Conservation (phyloP, 768 basidiomycete genomes). For the Lentinula lateritia region DNA sequence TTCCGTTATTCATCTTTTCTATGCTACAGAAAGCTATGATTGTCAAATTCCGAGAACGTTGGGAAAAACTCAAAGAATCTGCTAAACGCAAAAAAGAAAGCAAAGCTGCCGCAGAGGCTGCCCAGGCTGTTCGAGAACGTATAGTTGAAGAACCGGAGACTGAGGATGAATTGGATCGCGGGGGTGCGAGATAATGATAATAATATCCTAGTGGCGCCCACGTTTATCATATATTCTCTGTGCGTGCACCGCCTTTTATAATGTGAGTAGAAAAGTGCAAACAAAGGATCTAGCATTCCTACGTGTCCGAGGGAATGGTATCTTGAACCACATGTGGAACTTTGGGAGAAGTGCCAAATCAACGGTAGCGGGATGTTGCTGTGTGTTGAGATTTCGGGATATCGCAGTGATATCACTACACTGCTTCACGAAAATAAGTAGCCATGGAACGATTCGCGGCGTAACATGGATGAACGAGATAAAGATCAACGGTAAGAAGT, state of each 20-base stretch:
- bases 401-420: too few species aligned
- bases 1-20: slow-evolving; percentile 3
- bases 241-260: background rate
- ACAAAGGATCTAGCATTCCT: background rate
- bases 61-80: slow-evolving; percentile 87
- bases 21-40: slow-evolving; percentile 71
- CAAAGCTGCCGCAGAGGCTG: slow-evolving; percentile 45
- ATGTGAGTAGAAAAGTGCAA: background rate
- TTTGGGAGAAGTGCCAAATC: background rate
- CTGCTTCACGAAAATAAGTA: too few species aligned
- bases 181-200: background rate
- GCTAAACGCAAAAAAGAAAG: slow-evolving; percentile 83
- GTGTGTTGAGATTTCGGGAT: too few species aligned
- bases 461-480: background rate
- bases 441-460: background rate
- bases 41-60: slow-evolving; percentile 75
- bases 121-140: slow-evolving; percentile 49
- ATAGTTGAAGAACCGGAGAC: slow-evolving; percentile 69
- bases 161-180: slow-evolving; percentile 32
- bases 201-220: background rate
- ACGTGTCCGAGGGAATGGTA: background rate
- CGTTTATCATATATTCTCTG: background rate
- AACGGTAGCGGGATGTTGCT: background rate
- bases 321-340: background rate
- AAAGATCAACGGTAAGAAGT: background rate